Conservation (phyloP, 2,329 filamentous ascomycete species). For the Monilinia polystroma region DNA sequence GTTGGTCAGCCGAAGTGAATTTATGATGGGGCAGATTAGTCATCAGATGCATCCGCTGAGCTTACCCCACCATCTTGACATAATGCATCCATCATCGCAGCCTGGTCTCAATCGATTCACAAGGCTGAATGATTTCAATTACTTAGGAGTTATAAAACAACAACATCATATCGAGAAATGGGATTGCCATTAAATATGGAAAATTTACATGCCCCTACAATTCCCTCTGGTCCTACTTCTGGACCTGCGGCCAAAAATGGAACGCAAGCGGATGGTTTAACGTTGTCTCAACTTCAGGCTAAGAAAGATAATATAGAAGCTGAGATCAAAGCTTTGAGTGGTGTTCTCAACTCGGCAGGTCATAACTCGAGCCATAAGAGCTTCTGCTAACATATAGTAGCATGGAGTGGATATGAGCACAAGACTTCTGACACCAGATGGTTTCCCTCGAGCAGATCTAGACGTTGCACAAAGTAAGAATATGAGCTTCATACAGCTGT, state of each 20-base stretch:
- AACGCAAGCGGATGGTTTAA: conserved; percentile 58
- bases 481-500: neutral
- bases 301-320: conserved; percentile 84
- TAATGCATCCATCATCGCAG: conserved; percentile 27
- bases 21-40: conserved; percentile 2
- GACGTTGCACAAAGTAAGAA: conserved; percentile 86
- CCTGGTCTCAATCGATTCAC: conserved; percentile 22
- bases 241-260: conserved; percentile 58
- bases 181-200: conserved; percentile 51
- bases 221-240: conserved; percentile 75
- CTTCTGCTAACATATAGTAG: conserved; percentile 47
- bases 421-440: conserved; percentile 79
- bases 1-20: neutral
- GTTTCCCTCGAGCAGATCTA: conserved; percentile 88
- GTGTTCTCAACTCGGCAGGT: conserved; percentile 82
- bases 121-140: conserved; percentile 19
- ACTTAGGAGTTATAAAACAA: conserved; percentile 6
- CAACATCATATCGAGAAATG: conserved; percentile 30
- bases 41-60: neutral
- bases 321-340: conserved; percentile 80
- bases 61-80: conserved; percentile 15
- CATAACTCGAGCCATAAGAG: neutral
- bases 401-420: conserved; percentile 94
- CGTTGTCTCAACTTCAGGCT: conserved; percentile 75
- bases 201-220: conserved; percentile 66